These are phyloP conservation scores for Choricystis sp. DNA, from an alignment of 139 green algal genomes.

Conservation along the genomic window DNA sequence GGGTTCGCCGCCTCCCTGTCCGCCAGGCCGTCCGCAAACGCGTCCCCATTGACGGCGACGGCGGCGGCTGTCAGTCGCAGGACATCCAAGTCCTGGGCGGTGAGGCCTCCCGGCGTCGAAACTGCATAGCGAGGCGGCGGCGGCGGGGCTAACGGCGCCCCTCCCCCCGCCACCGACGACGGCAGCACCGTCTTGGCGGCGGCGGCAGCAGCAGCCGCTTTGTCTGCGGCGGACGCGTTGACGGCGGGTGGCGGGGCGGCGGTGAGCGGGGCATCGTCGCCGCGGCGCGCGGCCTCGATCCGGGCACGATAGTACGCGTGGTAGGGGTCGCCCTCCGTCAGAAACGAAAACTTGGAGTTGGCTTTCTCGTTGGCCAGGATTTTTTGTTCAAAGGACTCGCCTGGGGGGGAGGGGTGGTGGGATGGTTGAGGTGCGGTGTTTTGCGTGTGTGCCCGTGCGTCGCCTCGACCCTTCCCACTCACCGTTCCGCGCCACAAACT, in stretches of 20 bases:
- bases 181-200: not conserved
- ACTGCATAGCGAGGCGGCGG: conserved; percentile 51
- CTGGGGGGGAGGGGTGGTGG: not conserved
- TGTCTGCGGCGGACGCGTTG: not conserved
- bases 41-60: conserved; percentile 52
- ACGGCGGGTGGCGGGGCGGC: conserved; percentile 1
- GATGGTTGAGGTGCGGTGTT: not conserved
- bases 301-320: conserved; percentile 85
- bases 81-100: conserved; percentile 70
- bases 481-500: conserved; percentile 90
- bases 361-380: conserved; percentile 82
- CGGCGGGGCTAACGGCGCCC: not conserved
- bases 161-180: not conserved
- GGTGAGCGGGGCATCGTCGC: conserved; percentile 8
- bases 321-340: conserved; percentile 81
- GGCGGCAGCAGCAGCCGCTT: conserved; percentile 7
- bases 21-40: conserved; percentile 10
- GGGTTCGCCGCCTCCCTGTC: conserved; percentile 25
- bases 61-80: conserved; percentile 76
- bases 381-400: conserved; percentile 64
- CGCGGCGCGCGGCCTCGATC: conserved; percentile 24
- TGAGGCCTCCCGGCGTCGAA: conserved; percentile 74
- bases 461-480: not conserved
- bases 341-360: conserved; percentile 98
- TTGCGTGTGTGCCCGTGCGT: not conserved